Base-by-base conservation (phyloP, 768 basidiomycete genomes). In the Tricholoma terreum region DNA sequence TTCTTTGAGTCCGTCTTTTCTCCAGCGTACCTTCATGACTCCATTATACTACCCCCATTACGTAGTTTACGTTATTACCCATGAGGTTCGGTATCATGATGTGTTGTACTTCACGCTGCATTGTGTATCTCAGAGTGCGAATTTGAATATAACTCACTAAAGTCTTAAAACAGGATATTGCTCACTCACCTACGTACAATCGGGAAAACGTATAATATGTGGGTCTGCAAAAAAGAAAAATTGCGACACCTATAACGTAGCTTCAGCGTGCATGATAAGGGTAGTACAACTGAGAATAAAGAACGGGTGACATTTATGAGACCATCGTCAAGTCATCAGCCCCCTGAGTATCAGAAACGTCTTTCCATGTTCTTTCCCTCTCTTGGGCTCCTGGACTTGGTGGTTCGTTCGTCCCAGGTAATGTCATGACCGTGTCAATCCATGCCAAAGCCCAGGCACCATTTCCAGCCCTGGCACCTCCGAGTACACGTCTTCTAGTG, bases 381-480 rank as follows among this genome's bases (percentile, higher is more conserved):
- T 45, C 55, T 17, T 50, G 30, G 6, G 34, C 27, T 2, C 34
- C 46, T 19, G 55, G 55, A 17, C 30, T 56, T n/a, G 30, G 35
- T 35, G 15, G 6, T 12, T 14, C 19, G n/a, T 48, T 35, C 14
- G 36, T 30, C 8, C 15, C 14, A 27, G 52, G 53, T 34, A 70
- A 56, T 46, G 80, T 76, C 78, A 81, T 78, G 53, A 79, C 64
- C 0, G 81, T 83, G 62, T 92, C 91, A 17, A 92, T 77, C 83
- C 87, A 90, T 4, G 89, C 87, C 50, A 93, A 68, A 0, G 81
- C 89, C 92, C 92, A 93, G 4, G 87, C 90, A 0, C 83, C 84
- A 63, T 87, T 85, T 6, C 92, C 91, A 1, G 81, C 82, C 68
- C 89, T 90, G 0, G 85, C 82, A 2, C 88, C 89, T 0, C 89